These are phyloP conservation scores for Chaetomium sp. DNA, from an alignment of 2,329 filamentous ascomycete species.

Conservation along the genomic window DNA sequence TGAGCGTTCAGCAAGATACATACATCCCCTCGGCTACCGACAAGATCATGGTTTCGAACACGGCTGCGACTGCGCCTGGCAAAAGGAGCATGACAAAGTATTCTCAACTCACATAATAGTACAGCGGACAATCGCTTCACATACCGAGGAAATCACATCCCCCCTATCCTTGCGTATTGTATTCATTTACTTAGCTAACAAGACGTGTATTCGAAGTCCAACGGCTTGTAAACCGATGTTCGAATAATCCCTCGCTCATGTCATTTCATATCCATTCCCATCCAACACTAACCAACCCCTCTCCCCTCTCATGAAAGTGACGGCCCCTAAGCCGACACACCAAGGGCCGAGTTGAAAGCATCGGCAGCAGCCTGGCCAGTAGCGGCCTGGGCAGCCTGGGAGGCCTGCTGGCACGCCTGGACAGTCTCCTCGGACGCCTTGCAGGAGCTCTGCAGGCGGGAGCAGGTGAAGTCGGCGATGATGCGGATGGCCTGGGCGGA, in stretches of 20 bases:
- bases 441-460: conserved; percentile 43
- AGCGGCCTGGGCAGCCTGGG: conserved; percentile 39
- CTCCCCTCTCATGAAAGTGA: background rate
- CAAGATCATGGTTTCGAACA: background rate
- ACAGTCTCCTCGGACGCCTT: conserved; percentile 40
- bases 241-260: background rate
- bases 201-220: background rate
- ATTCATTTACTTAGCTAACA: background rate
- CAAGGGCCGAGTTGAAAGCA: conserved; percentile 46
- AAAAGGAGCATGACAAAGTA: background rate
- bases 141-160: background rate
- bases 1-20: background rate
- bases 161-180: background rate
- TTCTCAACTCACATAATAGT: background rate
- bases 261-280: background rate
- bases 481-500: conserved; percentile 47
- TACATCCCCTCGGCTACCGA: background rate
- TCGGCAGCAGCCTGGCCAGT: conserved; percentile 44
- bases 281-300: background rate
- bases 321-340: conserved; percentile 34
- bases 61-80: too few relatives aligned
- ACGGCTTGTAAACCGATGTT: background rate
- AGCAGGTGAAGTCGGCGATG: conserved; percentile 45
- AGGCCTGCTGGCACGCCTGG: conserved; percentile 39
- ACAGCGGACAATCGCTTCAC: background rate